phyloP scores from a whole-genome alignment of 805 yeast species.

The Candida krabiensis region DNA sequence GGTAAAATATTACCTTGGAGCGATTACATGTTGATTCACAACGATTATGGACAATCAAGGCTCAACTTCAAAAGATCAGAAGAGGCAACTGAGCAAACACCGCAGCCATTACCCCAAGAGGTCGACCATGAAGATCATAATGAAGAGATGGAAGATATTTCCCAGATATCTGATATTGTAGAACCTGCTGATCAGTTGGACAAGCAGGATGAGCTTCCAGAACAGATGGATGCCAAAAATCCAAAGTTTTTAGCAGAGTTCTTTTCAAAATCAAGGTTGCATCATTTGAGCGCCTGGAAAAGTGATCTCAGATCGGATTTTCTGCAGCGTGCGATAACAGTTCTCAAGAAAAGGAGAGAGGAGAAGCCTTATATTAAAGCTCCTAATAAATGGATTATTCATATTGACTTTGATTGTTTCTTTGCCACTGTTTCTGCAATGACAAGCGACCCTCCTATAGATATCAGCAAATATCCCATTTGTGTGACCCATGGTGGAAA shows the following conservation, averaged over 20 bases:
- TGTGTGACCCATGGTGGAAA: conserved; percentile 64
- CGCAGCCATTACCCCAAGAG: background rate
- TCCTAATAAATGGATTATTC: conserved; percentile 48
- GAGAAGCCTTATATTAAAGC: conserved; percentile 4
- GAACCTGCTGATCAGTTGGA: conserved; percentile 11
- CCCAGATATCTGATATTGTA: conserved; percentile 10
- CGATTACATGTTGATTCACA: conserved; percentile 53
- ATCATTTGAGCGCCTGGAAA: conserved; percentile 88
- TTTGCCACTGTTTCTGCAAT: conserved; percentile 84
- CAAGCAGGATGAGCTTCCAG: conserved; percentile 9
- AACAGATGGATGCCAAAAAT: conserved; percentile 59
- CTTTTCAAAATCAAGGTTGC: conserved; percentile 80
- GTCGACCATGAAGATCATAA: conserved; percentile 5
- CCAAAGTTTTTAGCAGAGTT: conserved; percentile 73
- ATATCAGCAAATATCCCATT: conserved; percentile 48
- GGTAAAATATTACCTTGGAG: conserved; percentile 64
- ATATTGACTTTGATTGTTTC: conserved; percentile 92
- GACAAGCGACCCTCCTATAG: conserved; percentile 48
- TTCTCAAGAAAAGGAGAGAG: conserved; percentile 11
- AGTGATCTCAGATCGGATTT: conserved; percentile 66
- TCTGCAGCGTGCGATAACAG: conserved; percentile 44
- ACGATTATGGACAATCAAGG: conserved; percentile 55
- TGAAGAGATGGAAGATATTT: conserved; percentile 4
- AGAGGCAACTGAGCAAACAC: conserved; percentile 3
- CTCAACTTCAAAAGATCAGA: conserved; percentile 26